Evolutionary conservation across 179 eudicot species (phyloP).

Genomic region (Spergularia azorica): DNA sequence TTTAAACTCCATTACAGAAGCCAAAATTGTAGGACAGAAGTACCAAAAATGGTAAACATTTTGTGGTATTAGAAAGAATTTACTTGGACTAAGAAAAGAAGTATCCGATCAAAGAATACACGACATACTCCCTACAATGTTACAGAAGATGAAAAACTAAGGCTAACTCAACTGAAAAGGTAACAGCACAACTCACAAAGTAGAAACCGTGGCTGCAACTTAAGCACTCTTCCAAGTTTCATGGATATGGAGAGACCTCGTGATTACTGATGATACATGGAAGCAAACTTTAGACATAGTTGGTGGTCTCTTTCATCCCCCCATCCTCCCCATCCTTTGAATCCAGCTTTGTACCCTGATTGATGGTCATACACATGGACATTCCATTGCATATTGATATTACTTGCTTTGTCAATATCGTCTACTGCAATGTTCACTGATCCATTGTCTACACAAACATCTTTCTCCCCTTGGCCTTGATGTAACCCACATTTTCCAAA

Average conservation of each 20-base stretch:
- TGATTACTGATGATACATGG: conserved; percentile 53
- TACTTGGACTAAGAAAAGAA: not conserved
- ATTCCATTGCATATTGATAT: conserved; percentile 64
- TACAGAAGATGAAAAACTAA: not conserved
- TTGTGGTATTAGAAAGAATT: not conserved
- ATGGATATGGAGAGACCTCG: not conserved
- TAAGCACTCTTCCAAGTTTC: not conserved
- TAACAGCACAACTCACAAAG: not conserved
- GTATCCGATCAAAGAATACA: not conserved
- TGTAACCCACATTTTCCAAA: conserved; percentile 96
- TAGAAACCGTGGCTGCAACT: not conserved
- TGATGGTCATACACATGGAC: conserved; percentile 55
- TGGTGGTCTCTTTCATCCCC: conserved; percentile 79
- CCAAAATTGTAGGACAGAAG: not conserved
- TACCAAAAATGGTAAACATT: not conserved
- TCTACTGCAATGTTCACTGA: conserved; percentile 51
- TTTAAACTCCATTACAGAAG: not conserved
- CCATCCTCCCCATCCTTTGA: conserved; percentile 99
- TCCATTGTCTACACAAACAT: conserved; percentile 70
- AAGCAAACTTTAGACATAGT: conserved; percentile 77
- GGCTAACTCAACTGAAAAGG: not conserved
- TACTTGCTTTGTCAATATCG: conserved; percentile 54
- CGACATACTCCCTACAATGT: conserved; percentile 14
- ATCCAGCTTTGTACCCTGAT: conserved; percentile 81
- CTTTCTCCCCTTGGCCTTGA: conserved; percentile 74